Evolutionary conservation across 2,329 filamentous ascomycete genomes (phyloP), one percentile per base, ranked within the genome.

Genomic region (Diaporthe capsici): DNA sequence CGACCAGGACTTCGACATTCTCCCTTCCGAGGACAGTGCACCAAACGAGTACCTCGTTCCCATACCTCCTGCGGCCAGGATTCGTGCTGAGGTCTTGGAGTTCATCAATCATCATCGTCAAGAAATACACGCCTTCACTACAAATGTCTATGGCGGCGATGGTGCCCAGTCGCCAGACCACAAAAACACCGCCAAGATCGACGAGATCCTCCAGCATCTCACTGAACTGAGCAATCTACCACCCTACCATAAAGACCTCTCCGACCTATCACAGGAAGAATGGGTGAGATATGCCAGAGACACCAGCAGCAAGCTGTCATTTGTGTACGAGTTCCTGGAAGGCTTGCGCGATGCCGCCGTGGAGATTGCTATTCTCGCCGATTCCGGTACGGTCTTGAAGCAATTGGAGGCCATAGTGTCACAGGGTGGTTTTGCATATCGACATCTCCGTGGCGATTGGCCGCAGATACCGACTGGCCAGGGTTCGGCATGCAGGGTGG

Each of bases 261-360:
- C 82, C 3, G 79, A 86, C 17, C 82, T 90, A 73, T 81, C 85
- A 3, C 79, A 85, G 10, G 80, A 81, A 5, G 85, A 87, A 31
- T 83, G 86, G 72, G 87, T 87, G 78, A 91, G 88, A 79, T 89
- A 91, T 77, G 86, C 88, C 2, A 86, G 88, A 73, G 88, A 88
- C 71, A 88, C 89, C 13, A 92, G 91, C 81, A 84, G 89, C 73
- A 93, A 93, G 78, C 91, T 90, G 78, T 87, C 86, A 44, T 93
- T 93, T 78, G 79, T 92, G 8, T 88, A 86, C 60, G 90, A 92
- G 77, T 83, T 93, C 4, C 80, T 92, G 42, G 83, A 87, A 28
- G 79, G 82, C 12, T 80, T 92, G 15, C 79, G 81, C n/a, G 81
- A 83, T 22, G 81, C 83, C 17, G 84, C 87, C 15, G 86, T 85